Conservation (phyloP, 345 rosid genomes). For the Mallotus nudiflorus region DNA sequence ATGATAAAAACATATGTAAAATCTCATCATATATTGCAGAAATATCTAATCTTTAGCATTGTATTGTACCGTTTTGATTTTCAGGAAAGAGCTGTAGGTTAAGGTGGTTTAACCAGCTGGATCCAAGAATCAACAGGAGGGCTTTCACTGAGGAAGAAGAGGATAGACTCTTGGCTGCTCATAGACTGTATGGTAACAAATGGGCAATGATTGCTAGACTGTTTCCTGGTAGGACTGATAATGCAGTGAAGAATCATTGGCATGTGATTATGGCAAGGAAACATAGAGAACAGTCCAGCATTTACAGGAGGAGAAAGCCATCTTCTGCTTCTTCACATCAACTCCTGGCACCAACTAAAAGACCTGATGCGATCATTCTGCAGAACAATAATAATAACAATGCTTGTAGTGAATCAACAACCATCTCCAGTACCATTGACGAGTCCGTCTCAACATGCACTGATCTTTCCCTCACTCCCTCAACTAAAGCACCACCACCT, state of each 20-base stretch:
- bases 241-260: slow-evolving; percentile 97
- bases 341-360: slow-evolving; percentile 9
- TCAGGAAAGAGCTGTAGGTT: slow-evolving; percentile 93
- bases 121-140: slow-evolving; percentile 82
- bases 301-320: slow-evolving; percentile 48
- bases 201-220: slow-evolving; percentile 89
- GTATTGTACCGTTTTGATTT: slow-evolving; percentile 2
- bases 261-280: slow-evolving; percentile 93
- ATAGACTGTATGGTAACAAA: slow-evolving; percentile 77
- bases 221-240: slow-evolving; percentile 89
- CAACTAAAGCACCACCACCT: slow-evolving; percentile 30
- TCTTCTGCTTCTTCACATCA: slow-evolving; percentile 20
- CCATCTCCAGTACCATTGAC: slow-evolving; percentile 39
- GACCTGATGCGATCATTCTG: slow-evolving; percentile 10
- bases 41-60: too few species aligned
- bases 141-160: slow-evolving; percentile 86
- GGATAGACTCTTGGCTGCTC: slow-evolving; percentile 66
- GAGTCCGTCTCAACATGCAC: slow-evolving; percentile 61
- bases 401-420: slow-evolving; percentile 43
- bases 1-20: too few species aligned
- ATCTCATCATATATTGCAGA: too few species aligned
- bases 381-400: slow-evolving; percentile 15
- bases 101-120: slow-evolving; percentile 94
- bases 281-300: slow-evolving; percentile 63
- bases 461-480: slow-evolving; percentile 59